phyloP scores from a whole-genome alignment of 202 grass and related monocot species.

The Eragrostis tef region DNA sequence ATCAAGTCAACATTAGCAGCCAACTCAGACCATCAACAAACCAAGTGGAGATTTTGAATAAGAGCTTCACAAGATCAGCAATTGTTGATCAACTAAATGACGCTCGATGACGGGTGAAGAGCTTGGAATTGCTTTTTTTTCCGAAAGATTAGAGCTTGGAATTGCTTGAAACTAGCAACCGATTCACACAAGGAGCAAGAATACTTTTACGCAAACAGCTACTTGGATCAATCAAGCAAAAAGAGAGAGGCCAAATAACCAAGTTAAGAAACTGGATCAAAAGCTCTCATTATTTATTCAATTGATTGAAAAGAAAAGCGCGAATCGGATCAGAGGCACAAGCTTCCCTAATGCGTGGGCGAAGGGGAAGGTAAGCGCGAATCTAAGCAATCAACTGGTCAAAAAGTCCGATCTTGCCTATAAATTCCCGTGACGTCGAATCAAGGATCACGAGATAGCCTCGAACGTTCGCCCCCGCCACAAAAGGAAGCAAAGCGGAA shows the following conservation, averaged over 20 bases:
- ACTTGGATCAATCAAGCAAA: neutral
- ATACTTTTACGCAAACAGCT: neutral
- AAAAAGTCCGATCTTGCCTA: conserved; percentile 43
- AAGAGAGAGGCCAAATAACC: neutral
- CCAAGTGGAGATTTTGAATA: conserved; percentile 41
- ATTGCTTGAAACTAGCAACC: neutral
- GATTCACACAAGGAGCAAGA: neutral
- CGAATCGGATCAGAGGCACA: conserved; percentile 26
- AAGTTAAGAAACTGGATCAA: neutral
- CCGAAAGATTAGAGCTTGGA: no score
- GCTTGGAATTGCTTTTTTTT: neutral
- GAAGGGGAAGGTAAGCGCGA: neutral
- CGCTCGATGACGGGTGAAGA: neutral
- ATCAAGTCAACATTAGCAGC: conserved; percentile 44
- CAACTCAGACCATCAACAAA: conserved; percentile 5
- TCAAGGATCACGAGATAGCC: conserved; percentile 40
- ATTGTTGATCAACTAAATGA: no score
- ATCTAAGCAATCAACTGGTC: conserved; percentile 21
- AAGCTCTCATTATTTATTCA: neutral
- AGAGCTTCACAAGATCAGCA: conserved; percentile 25
- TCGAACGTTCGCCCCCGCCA: neutral
- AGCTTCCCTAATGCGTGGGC: neutral
- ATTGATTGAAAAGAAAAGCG: conserved; percentile 19
- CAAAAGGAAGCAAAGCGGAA: conserved; percentile 19
- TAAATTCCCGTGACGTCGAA: conserved; percentile 34